phyloP scores from a whole-genome alignment of 225 moss, liverwort and hornwort genomes.

The Antitrichia curtipendula region DNA sequence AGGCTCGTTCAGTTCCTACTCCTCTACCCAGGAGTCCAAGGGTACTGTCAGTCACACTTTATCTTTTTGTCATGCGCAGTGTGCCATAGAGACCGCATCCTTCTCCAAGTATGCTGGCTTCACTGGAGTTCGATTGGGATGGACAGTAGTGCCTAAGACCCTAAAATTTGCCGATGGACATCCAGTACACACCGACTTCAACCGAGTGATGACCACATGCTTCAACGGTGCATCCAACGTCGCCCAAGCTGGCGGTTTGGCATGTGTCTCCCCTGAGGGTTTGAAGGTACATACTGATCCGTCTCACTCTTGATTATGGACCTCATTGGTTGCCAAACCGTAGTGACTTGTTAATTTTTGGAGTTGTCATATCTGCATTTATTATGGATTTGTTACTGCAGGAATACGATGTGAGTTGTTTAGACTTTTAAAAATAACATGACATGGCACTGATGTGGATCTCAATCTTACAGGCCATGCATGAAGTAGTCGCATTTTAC shows the following conservation, averaged over 20 bases:
- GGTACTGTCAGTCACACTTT: not conserved
- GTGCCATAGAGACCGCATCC: constrained; percentile 87
- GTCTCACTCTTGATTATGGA: not conserved
- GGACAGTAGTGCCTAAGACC: constrained; percentile 89
- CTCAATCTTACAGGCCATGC: constrained; percentile 49
- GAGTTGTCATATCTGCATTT: not conserved
- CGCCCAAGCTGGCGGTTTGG: constrained; percentile 88
- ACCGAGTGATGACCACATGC: constrained; percentile 89
- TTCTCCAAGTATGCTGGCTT: constrained; percentile 97
- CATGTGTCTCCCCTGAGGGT: constrained; percentile 75
- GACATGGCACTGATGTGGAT: not conserved
- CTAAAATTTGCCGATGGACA: constrained; percentile 69
- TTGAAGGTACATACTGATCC: constrained; percentile 27
- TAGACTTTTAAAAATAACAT: not conserved
- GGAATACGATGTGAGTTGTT: not conserved
- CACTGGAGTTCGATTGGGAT: constrained; percentile 90
- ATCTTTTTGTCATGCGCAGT: constrained; percentile 13
- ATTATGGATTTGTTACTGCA: not conserved
- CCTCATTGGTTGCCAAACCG: not conserved
- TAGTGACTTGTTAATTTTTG: not conserved
- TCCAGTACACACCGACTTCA: constrained; percentile 74
- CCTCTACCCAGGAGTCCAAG: not conserved
- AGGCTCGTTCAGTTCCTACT: not conserved
- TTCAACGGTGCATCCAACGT: constrained; percentile 95
- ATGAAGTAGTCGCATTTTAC: constrained; percentile 62